These are phyloP conservation scores for Ophiostoma ips DNA, from an alignment of 2,329 filamentous ascomycete species.

Conservation along the genomic window DNA sequence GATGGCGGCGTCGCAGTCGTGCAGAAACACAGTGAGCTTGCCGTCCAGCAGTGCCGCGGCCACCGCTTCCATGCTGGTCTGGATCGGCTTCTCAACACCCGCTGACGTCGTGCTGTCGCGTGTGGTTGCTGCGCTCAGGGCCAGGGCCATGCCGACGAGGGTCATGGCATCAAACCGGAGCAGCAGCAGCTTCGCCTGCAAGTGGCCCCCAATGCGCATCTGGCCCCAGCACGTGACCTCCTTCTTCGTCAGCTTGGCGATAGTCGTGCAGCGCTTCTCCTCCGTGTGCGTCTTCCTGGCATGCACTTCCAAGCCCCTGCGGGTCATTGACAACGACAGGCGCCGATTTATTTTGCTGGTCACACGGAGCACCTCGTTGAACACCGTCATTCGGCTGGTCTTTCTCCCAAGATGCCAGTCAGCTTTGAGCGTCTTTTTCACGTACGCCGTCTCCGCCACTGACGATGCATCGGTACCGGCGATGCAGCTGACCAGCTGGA, in stretches of 20 bases:
- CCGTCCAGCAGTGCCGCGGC: not conserved
- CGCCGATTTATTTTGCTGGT: too few species aligned
- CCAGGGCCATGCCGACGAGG: constrained; percentile 13
- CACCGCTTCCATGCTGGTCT: not conserved
- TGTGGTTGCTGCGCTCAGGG: too few species aligned
- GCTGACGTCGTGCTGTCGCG: too few species aligned
- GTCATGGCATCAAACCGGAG: not conserved
- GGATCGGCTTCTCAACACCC: too few species aligned
- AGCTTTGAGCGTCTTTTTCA: too few species aligned
- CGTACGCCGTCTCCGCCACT: too few species aligned
- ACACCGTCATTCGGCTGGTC: not conserved
- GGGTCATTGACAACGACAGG: too few species aligned
- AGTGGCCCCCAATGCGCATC: not conserved
- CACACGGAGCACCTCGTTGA: too few species aligned
- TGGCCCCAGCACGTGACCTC: not conserved
- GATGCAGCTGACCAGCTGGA: not conserved
- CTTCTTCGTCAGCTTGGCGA: not conserved
- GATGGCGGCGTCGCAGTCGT: constrained; percentile 28
- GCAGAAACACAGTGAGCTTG: constrained; percentile 16
- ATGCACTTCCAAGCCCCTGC: too few species aligned
- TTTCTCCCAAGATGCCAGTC: too few species aligned
- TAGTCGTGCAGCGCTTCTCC: not conserved
- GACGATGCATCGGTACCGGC: too few species aligned
- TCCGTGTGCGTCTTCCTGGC: not conserved
- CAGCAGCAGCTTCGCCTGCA: not conserved